Conservation (phyloP, 768 basidiomycete species). For the Panus rudis region DNA sequence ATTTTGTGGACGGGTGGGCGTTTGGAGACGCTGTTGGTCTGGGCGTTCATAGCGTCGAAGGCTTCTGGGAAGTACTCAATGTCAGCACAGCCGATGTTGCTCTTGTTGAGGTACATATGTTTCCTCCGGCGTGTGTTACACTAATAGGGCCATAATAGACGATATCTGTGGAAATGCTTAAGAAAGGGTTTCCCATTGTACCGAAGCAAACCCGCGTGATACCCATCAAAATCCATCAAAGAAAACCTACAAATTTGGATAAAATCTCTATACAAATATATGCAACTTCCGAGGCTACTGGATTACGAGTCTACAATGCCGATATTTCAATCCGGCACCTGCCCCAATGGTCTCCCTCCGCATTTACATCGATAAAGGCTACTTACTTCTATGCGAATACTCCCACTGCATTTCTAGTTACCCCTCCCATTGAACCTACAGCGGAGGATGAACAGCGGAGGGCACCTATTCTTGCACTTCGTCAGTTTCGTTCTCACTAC, state of each 20-base stretch:
- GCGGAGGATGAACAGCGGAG: conserved; percentile 22
- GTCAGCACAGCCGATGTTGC: conserved; percentile 11
- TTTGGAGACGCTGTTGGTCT: conserved; percentile 70
- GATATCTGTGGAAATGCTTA: conserved; percentile 13
- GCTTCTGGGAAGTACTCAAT: conserved; percentile 48
- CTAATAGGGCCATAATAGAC: not conserved
- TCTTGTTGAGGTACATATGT: no score
- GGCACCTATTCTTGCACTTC: conserved; percentile 59
- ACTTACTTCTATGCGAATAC: conserved; percentile 52
- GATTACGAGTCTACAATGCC: no score
- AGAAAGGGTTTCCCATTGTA: conserved; percentile 34
- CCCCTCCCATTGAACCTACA: conserved; percentile 50
- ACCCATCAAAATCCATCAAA: conserved; percentile 44
- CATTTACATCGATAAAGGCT: conserved; percentile 37
- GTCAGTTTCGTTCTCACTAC: conserved; percentile 33
- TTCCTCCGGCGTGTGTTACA: not conserved
- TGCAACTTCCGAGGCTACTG: conserved; percentile 16
- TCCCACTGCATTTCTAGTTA: conserved; percentile 51
- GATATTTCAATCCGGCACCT: conserved; percentile 46
- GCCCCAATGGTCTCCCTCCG: conserved; percentile 31
- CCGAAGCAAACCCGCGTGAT: conserved; percentile 59
- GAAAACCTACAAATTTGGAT: conserved; percentile 27
- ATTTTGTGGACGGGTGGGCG: conserved; percentile 69
- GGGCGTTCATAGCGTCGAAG: conserved; percentile 44
- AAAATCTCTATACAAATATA: conserved; percentile 34